Evolutionary conservation across 306 rosid species (phyloP).

Genomic region (Argentina anserina): DNA sequence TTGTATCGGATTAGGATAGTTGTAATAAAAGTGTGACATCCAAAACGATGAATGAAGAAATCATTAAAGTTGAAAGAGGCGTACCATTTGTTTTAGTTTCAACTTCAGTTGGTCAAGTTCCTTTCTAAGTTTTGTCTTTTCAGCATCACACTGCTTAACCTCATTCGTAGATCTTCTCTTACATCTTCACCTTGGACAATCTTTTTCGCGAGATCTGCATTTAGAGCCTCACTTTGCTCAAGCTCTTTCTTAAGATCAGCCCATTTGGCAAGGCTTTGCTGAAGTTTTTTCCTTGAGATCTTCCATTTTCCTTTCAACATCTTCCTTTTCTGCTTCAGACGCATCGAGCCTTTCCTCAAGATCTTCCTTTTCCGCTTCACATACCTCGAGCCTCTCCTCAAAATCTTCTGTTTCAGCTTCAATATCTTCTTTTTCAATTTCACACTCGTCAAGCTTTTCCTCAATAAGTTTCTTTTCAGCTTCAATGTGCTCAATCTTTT

Average conservation of each 20-base stretch:
- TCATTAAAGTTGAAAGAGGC: not conserved
- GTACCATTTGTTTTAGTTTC: conserved; percentile 44
- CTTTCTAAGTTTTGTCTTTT: not conserved
- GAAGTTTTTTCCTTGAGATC: not conserved
- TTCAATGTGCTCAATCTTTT: not conserved
- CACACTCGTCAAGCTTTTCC: conserved; percentile 36
- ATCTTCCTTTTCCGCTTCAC: conserved; percentile 9
- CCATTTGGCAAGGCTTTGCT: not conserved
- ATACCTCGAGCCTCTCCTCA: not conserved
- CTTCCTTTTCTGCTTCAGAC: not conserved
- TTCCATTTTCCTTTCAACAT: conserved; percentile 18
- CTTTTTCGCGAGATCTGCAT: conserved; percentile 39
- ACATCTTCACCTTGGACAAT: conserved; percentile 28
- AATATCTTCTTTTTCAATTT: conserved; percentile 42
- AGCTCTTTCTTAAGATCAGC: conserved; percentile 22
- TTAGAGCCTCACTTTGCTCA: conserved; percentile 43
- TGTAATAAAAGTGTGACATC: too few species aligned
- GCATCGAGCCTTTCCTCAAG: not conserved
- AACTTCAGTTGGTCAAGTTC: not conserved
- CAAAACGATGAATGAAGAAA: not conserved
- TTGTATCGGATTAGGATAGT: not conserved
- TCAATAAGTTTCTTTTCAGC: conserved; percentile 12
- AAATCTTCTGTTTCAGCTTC: conserved; percentile 47
- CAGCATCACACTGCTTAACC: not conserved
- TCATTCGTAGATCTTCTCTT: conserved; percentile 21